Percentiles rank a stretch among this genome's conserved stretches.
phyloP scores from a whole-genome alignment of 805 yeast genomes.

The Starmera dryadoides region DNA sequence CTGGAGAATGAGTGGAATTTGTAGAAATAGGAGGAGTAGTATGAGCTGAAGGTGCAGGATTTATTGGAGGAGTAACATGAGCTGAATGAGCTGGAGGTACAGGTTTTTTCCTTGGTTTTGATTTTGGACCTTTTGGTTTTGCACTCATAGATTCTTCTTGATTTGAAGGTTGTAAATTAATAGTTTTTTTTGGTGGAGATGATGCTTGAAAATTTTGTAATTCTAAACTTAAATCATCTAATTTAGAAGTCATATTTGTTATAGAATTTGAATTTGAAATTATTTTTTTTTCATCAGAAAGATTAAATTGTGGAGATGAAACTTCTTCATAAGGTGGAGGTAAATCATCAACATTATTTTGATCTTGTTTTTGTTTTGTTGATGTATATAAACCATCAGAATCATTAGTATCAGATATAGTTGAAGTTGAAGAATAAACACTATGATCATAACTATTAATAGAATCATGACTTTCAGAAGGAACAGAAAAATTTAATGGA shows the following conservation, averaged over 20 bases:
- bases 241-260: background rate
- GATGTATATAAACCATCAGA: no score
- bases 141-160: no score
- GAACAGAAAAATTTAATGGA: background rate
- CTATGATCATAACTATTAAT: background rate
- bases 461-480: background rate
- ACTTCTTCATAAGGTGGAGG: constrained; percentile 5
- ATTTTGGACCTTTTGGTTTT: background rate
- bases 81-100: background rate
- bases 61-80: no score
- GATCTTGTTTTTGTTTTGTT: background rate
- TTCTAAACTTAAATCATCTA: constrained; percentile 2
- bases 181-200: no score
- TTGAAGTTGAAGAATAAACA: background rate
- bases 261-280: no score
- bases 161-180: background rate
- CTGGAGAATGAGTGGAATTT: no score
- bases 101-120: background rate
- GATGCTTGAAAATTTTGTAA: constrained; percentile 1
- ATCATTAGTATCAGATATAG: background rate
- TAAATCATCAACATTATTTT: background rate
- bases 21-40: no score
- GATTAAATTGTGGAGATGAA: background rate
- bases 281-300: background rate
- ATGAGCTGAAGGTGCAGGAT: no score